Evolutionary conservation across 2,329 filamentous ascomycete species (phyloP).

Genomic region (Fusarium redolens): DNA sequence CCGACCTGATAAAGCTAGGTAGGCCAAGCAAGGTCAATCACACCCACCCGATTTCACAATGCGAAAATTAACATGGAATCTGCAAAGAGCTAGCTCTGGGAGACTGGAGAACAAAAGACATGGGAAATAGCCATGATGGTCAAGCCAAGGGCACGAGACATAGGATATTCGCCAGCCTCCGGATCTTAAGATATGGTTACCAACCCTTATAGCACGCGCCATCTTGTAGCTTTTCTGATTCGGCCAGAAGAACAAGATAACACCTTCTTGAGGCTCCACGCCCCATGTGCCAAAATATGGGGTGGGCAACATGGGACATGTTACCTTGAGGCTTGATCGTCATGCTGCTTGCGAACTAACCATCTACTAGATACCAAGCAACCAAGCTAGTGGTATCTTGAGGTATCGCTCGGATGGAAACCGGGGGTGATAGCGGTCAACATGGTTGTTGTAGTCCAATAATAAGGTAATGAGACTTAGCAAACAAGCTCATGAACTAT

Average conservation of each 20-base stretch:
- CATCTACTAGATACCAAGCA: not conserved
- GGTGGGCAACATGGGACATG: not conserved
- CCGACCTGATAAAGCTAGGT: not conserved
- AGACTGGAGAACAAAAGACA: not conserved
- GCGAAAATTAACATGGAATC: not conserved
- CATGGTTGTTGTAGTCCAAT: not conserved
- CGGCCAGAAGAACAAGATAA: conserved; percentile 7
- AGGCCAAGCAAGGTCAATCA: not conserved
- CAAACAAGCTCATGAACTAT: not conserved
- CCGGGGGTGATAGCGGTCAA: not conserved
- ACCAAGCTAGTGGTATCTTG: not conserved
- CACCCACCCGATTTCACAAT: not conserved
- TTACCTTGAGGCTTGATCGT: conserved; percentile 1
- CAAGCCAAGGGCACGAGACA: conserved; percentile 4
- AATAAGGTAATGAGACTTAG: conserved; percentile 4
- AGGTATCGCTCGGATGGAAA: not conserved
- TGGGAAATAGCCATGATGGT: not conserved
- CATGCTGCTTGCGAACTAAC: not conserved
- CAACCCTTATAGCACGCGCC: conserved; percentile 13
- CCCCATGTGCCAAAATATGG: conserved; percentile 3
- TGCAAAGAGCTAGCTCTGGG: not conserved
- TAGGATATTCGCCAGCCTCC: conserved; percentile 4
- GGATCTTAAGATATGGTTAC: not conserved
- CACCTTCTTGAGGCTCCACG: not conserved
- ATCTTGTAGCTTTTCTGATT: conserved; percentile 5